These are phyloP conservation scores for Macrolepiota dolichaula DNA, from an alignment of 768 basidiomycete species.

Conservation along the genomic window DNA sequence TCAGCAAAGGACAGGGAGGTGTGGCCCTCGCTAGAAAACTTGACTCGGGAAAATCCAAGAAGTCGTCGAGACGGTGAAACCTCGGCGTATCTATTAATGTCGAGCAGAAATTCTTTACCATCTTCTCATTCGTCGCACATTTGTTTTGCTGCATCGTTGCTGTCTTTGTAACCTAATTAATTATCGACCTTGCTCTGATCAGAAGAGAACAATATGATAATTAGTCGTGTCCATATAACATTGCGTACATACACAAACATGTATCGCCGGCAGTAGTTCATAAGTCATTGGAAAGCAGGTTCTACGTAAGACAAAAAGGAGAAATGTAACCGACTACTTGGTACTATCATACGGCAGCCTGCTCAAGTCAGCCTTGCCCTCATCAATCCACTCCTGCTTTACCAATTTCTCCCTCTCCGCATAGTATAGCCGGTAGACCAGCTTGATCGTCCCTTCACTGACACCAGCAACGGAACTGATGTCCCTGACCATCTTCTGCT, in stretches of 20 bases:
- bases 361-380: slow-evolving; percentile 62
- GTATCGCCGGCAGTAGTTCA: not conserved
- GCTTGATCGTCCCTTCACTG: slow-evolving; percentile 92
- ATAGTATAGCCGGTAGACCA: slow-evolving; percentile 82
- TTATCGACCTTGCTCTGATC: not conserved
- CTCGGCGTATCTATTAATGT: not conserved
- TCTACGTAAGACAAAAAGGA: slow-evolving; percentile 13
- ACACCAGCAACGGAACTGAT: slow-evolving; percentile 91
- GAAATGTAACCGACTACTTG: slow-evolving; percentile 26
- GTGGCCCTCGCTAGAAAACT: slow-evolving; percentile 41
- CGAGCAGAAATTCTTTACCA: not conserved
- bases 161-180: not conserved
- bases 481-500: slow-evolving; percentile 72
- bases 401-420: slow-evolving; percentile 73
- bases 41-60: not conserved
- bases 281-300: not conserved
- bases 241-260: not conserved
- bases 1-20: slow-evolving; percentile 67
- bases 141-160: not conserved
- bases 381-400: slow-evolving; percentile 82
- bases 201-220: not conserved
- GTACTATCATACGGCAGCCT: slow-evolving; percentile 39
- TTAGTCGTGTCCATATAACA: not conserved
- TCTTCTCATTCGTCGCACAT: not conserved
- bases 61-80: slow-evolving; percentile 2